Base-by-base conservation (phyloP, 306 rosid genomes). In the Lupinus albus region DNA sequence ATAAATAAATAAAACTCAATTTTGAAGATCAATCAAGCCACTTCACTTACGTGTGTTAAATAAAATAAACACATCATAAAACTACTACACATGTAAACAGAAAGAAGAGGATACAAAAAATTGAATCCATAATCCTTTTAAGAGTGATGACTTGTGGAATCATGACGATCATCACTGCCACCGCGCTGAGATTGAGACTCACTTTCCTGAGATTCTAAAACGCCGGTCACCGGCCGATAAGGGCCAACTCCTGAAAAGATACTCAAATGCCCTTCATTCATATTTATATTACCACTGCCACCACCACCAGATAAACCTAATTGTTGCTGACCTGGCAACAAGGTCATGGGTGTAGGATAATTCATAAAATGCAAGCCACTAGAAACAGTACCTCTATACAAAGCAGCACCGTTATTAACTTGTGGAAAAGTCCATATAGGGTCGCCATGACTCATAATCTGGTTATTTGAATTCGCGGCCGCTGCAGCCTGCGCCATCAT, bases 371-470 rank as follows among this genome's bases (percentile, higher is more conserved):
- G 96, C 49, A 88, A 81, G 5, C 96, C 96, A 42, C 88, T 87
- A 0, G 96, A 77, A 82, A 84, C 81, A 11, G 80, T 32, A 14
- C 96, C 89, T 47, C 96, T 75, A 33, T 88, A 88, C 80, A 88
- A 66, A 13, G 80, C 84, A 21, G 80, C 82, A 21, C 81, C 77
- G 64, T 82, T 89, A 10, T 76, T 82, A 12, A 86, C 86, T 1
- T 86, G 79, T 2, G 98, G 98, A 50, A 89, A 93, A 0, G 95
- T 86, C 98, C 98, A 93, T 15, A 93, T 75, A 0, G 96, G 96
- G 62, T 93, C 98, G 33, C 90, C 98, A 9, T 33, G 38, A 33
- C 91, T 86, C 96, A 89, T 88, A 0, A 86, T 86, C 50, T 83
- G 96, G 62, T 72, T 85, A 68, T 72, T 82, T 0, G 89, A 71